These are phyloP conservation scores for Mangifera indica DNA, from an alignment of 345 rosid genomes.

Conservation along the genomic window DNA sequence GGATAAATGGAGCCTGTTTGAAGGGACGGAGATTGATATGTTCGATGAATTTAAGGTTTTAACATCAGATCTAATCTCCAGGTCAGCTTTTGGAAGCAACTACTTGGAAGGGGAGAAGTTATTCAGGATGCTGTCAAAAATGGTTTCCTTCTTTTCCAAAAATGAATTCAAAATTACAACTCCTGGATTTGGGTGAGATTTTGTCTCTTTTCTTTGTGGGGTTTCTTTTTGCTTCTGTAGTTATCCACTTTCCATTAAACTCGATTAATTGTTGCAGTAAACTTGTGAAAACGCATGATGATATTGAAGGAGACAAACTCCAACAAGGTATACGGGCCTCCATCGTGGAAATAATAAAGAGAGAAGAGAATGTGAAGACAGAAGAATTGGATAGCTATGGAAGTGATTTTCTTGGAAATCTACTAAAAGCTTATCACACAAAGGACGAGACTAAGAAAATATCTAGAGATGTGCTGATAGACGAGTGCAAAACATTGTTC, in stretches of 20 bases:
- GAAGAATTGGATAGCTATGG: constrained; percentile 22
- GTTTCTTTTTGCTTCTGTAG: background rate
- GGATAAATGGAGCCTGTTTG: constrained; percentile 36
- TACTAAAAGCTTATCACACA: constrained; percentile 24
- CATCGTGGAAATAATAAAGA: constrained; percentile 22
- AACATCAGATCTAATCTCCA: constrained; percentile 46
- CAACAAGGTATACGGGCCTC: constrained; percentile 10
- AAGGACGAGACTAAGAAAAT: constrained; percentile 23
- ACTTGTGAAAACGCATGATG: constrained; percentile 10
- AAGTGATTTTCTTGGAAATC: constrained; percentile 34
- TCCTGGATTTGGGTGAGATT: constrained; percentile 34
- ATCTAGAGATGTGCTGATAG: constrained; percentile 35
- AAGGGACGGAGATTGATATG: constrained; percentile 38
- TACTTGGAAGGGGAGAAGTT: constrained; percentile 42
- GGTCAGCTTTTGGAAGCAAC: constrained; percentile 55
- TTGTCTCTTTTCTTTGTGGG: background rate
- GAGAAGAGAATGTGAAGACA: constrained; percentile 17
- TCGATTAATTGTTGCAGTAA: background rate
- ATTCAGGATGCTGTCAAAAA: constrained; percentile 33
- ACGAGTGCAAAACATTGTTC: constrained; percentile 44
- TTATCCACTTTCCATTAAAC: no score
- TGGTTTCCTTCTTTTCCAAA: constrained; percentile 16
- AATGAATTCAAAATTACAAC: constrained; percentile 20
- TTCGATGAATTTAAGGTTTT: constrained; percentile 35
- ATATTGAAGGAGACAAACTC: constrained; percentile 8